Base-by-base conservation (phyloP, 345 rosid species). In the Populus tremula region DNA sequence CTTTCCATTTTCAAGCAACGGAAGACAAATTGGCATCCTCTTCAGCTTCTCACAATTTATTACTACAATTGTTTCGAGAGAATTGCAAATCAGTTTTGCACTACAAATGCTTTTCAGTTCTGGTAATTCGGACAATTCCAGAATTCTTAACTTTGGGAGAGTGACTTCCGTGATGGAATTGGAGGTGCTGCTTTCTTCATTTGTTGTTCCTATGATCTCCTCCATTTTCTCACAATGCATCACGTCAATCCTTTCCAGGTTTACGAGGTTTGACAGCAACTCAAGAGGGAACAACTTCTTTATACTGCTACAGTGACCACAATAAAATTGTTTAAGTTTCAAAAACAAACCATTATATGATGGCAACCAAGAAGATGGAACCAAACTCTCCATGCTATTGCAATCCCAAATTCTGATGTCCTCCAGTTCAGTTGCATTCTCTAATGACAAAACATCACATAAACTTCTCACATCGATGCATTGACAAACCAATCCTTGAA, bases 51-150 rank as follows among this genome's bases (percentile, higher is more conserved):
- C 3, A 10, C 45, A 10, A 1, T 41, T 0, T 2, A 0, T 2
- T 41, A 41, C 4, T 0, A 0, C 0, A 41, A 41, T 41, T 2
- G 0, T 1, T 41, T 41, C 1, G 0, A 41, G 45, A 2, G 45
- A 8, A 41, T 41, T 0, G 45, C 45, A 41, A 41, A 41, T 41
- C 45, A 41, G 1, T 9, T 11, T 23, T 10, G 11, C 67, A 25
- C 5, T 11, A 0, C 12, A 62, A 3, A 62, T 62, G 17, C 14
- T 9, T 23, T 10, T 23, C 17, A 25, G 17, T 25, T 11, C 27
- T 8, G 23, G 25, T 23, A 62, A 3, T 23, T 23, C 5, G 0
- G 0, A 0, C 66, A 61, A 23, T 23, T 1, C 0, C 27, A 61
- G 23, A 23, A 1, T 2, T 0, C 2, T 20, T 1, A 62, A 8